phyloP scores from a whole-genome alignment of 1,284 basidiomycete genomes.

The Polyporus tsugae region DNA sequence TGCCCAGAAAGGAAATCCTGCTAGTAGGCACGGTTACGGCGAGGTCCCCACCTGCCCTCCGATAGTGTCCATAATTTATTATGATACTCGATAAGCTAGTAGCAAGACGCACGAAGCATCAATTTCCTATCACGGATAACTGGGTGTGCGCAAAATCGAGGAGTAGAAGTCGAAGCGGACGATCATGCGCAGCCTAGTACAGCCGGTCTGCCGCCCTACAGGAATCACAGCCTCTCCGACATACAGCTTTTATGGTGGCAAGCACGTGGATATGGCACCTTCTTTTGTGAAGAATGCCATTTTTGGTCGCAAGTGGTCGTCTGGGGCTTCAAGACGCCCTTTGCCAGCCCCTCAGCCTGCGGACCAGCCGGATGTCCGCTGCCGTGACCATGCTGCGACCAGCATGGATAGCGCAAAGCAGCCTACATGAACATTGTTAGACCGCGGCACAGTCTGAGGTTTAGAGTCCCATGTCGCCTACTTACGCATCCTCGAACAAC shows the following conservation, averaged over 20 bases:
- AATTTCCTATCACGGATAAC: not conserved
- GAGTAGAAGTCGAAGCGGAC: not conserved
- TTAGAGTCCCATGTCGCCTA: not conserved
- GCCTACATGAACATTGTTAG: not conserved
- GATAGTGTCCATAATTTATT: not conserved
- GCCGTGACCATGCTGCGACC: not conserved
- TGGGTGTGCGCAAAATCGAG: not conserved
- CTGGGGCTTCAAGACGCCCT: not conserved
- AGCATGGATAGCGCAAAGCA: not conserved
- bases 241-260: not conserved
- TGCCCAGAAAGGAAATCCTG: slow-evolving; percentile 2
- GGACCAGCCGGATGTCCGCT: not conserved
- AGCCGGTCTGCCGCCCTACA: not conserved
- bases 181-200: not conserved
- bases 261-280: not conserved
- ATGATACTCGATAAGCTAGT: not conserved
- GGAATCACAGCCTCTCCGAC: not conserved
- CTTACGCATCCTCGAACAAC: slow-evolving; percentile 95
- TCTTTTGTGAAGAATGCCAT: not conserved
- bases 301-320: not conserved
- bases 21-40: not conserved
- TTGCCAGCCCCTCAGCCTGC: slow-evolving; percentile 2
- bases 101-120: too few relatives aligned
- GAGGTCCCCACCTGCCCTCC: not conserved
- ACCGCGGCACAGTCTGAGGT: not conserved